Percentiles rank a stretch among this genome's conserved stretches.
Conservation (phyloP, 1,284 basidiomycete species). For the Prillingera fragicola region DNA sequence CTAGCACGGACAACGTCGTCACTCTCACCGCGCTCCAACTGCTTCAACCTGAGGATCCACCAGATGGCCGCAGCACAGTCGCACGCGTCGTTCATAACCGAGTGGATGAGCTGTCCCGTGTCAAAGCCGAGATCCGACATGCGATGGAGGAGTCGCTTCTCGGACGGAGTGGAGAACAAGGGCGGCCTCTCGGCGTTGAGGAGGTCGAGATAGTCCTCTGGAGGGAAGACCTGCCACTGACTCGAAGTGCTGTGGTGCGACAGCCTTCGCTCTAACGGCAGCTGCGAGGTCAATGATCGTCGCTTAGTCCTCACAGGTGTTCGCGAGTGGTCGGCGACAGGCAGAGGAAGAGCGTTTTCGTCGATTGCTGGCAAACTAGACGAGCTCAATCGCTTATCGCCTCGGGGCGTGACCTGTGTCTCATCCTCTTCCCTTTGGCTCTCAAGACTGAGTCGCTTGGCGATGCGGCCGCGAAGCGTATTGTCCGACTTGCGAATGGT, state of each 20-base stretch:
- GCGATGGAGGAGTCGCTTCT: slow-evolving; percentile 71
- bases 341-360: slow-evolving; percentile 40
- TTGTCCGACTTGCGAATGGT: slow-evolving; percentile 41
- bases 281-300: slow-evolving; percentile 78
- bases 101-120: slow-evolving; percentile 88
- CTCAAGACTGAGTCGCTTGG: slow-evolving; percentile 20
- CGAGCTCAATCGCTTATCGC: slow-evolving; percentile 46
- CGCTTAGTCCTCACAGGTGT: slow-evolving; percentile 93
- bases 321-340: slow-evolving; percentile 54
- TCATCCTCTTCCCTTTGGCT: slow-evolving; percentile 40
- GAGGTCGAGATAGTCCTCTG: slow-evolving; percentile 61
- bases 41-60: slow-evolving; percentile 89
- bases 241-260: slow-evolving; percentile 38
- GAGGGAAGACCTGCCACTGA: slow-evolving; percentile 35
- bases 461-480: slow-evolving; percentile 5
- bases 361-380: slow-evolving; percentile 25
- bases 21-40: slow-evolving; percentile 47
- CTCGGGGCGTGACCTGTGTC: slow-evolving; percentile 11
- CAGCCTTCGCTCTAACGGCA: slow-evolving; percentile 48
- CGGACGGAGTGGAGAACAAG: slow-evolving; percentile 76
- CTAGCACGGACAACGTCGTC: slow-evolving; percentile 35
- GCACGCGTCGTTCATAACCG: slow-evolving; percentile 84
- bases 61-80: slow-evolving; percentile 86
- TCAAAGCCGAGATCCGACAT: slow-evolving; percentile 80
- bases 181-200: slow-evolving; percentile 66